Percentiles rank a stretch among this genome's conserved stretches.
phyloP scores from a whole-genome alignment of 2,329 filamentous ascomycete species.

The Cladophialophora immunda region DNA sequence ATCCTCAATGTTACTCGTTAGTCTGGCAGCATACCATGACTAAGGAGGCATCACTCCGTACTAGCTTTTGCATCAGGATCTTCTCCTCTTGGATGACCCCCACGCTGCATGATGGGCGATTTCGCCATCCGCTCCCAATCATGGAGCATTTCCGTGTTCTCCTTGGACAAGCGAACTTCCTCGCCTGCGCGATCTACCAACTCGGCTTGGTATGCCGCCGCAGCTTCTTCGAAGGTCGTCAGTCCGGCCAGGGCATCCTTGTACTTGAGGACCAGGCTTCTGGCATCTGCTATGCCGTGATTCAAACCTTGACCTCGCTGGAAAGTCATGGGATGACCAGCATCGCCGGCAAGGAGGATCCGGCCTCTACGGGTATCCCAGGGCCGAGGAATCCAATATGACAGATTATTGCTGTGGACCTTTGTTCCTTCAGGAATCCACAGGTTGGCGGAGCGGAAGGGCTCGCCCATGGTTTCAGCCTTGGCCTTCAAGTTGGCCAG shows the following conservation, averaged over 20 bases:
- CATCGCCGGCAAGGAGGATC: slow-evolving; percentile 46
- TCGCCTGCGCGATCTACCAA: slow-evolving; percentile 53
- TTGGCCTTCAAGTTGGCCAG: slow-evolving; percentile 40
- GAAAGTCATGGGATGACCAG: slow-evolving; percentile 46
- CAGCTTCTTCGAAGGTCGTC: slow-evolving; percentile 36
- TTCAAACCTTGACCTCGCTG: slow-evolving; percentile 43
- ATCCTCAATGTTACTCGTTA: not conserved
- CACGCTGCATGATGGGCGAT: slow-evolving; percentile 31
- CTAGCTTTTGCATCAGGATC: not conserved
- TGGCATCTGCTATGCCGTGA: slow-evolving; percentile 44
- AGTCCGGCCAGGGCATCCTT: slow-evolving; percentile 27
- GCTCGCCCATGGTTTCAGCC: slow-evolving; percentile 40
- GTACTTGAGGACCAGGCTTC: slow-evolving; percentile 48
- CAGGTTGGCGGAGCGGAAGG: slow-evolving; percentile 40
- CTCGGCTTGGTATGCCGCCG: slow-evolving; percentile 47
- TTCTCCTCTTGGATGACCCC: slow-evolving; percentile 27
- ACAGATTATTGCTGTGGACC: slow-evolving; percentile 39
- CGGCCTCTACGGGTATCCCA: slow-evolving; percentile 46
- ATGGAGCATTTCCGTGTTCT: slow-evolving; percentile 58
- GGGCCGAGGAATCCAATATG: slow-evolving; percentile 40
- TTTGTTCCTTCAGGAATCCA: slow-evolving; percentile 42
- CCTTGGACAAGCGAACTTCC: slow-evolving; percentile 55
- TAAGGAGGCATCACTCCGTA: slow-evolving; percentile 1
- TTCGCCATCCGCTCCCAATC: slow-evolving; percentile 46
- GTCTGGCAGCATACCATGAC: not conserved